Conservation (phyloP, 129 eudicot genomes). For the Flaveria sonorensis region DNA sequence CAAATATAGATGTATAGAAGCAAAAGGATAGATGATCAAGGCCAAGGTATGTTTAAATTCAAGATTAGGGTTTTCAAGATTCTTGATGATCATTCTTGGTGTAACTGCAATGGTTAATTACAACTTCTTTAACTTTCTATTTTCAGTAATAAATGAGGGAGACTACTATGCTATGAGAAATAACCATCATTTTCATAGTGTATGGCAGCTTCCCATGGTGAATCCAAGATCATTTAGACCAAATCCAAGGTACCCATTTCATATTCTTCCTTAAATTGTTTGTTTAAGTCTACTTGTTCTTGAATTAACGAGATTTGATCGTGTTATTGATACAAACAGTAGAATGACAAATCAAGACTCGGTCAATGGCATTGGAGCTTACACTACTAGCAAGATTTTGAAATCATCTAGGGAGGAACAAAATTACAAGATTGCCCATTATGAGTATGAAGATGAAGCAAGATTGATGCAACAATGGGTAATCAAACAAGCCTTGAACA, state of each 20-base stretch:
- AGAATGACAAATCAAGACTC: constrained; percentile 30
- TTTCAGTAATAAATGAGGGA: constrained; percentile 43
- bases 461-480: constrained; percentile 34
- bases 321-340: constrained; percentile 9
- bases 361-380: constrained; percentile 30
- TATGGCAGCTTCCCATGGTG: constrained; percentile 46
- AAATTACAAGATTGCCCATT: constrained; percentile 27
- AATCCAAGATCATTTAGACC: constrained; percentile 39
- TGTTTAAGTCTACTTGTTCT: not conserved
- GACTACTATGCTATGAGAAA: constrained; percentile 34
- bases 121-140: not conserved
- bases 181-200: constrained; percentile 30
- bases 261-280: not conserved
- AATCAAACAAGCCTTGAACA: constrained; percentile 28
- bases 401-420: constrained; percentile 24
- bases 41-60: constrained; percentile 38
- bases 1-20: constrained; percentile 50
- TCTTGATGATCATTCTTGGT: constrained; percentile 17
- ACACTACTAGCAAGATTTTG: constrained; percentile 27
- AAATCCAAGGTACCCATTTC: constrained; percentile 36
- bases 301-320: not conserved
- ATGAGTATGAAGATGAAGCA: constrained; percentile 33
- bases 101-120: not conserved
- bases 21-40: constrained; percentile 55
- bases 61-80: not conserved